These are phyloP conservation scores for Macadamia integrifolia DNA, from an alignment of 164 flowering plant species.

Conservation along the genomic window DNA sequence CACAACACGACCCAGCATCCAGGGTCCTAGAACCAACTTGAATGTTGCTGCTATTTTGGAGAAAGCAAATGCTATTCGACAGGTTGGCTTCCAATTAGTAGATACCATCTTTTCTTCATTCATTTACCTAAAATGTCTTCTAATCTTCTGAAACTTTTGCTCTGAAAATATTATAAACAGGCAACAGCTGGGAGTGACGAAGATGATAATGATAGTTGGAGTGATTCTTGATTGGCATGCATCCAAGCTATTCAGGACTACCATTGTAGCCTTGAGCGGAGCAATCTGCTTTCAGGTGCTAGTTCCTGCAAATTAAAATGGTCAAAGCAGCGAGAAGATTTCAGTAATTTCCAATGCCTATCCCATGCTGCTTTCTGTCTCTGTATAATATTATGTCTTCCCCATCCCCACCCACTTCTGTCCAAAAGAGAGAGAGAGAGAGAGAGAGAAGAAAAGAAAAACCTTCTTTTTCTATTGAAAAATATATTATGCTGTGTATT, in stretches of 20 bases:
- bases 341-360: background rate
- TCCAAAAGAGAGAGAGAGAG: too few relatives aligned
- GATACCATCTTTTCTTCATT: constrained; percentile 6
- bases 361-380: background rate
- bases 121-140: background rate
- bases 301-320: background rate
- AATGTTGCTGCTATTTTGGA: constrained; percentile 93
- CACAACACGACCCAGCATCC: constrained; percentile 58
- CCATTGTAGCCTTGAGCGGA: background rate
- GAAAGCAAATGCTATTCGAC: constrained; percentile 95
- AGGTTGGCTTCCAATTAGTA: constrained; percentile 35
- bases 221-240: constrained; percentile 45
- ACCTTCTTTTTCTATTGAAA: too few relatives aligned
- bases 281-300: background rate
- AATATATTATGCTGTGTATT: too few relatives aligned
- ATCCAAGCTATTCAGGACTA: background rate
- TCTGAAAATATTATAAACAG: constrained; percentile 19
- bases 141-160: background rate
- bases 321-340: background rate
- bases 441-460: too few relatives aligned
- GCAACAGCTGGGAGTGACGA: constrained; percentile 91
- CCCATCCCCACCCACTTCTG: background rate
- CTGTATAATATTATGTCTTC: constrained; percentile 12
- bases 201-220: constrained; percentile 87
- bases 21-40: constrained; percentile 78